These are phyloP conservation scores for Pachyrhizus erosus DNA, from an alignment of 306 rosid genomes.

Conservation along the genomic window DNA sequence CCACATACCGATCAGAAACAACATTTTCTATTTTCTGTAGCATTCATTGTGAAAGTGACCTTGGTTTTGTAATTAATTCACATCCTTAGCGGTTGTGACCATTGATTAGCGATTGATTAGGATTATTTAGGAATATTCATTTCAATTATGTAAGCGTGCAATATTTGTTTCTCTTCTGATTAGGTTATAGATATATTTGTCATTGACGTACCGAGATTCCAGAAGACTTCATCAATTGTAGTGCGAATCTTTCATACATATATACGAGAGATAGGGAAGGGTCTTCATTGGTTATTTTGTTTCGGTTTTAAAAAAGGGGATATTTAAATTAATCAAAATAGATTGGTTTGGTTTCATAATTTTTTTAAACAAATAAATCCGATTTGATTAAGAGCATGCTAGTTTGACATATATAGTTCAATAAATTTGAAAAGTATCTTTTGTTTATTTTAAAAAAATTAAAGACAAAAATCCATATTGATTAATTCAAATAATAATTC, in stretches of 20 bases:
- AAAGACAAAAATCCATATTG: neutral
- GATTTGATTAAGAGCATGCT: neutral
- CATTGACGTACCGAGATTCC: neutral
- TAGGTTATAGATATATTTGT: neutral
- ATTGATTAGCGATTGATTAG: neutral
- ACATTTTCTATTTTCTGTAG: neutral
- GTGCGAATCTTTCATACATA: neutral
- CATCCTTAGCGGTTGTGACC: neutral
- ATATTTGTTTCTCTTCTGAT: neutral
- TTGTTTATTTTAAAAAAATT: too few relatives aligned
- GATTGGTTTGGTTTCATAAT: neutral
- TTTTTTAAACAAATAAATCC: neutral
- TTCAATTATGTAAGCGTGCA: neutral
- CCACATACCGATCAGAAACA: neutral
- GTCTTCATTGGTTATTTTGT: neutral
- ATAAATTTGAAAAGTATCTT: too few relatives aligned
- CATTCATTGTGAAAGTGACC: slow-evolving; percentile 43
- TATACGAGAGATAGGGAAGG: neutral
- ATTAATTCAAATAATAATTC: too few relatives aligned
- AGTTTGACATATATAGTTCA: too few relatives aligned
- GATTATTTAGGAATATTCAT: neutral
- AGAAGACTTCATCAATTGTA: neutral
- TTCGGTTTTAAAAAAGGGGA: neutral
- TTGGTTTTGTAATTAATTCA: neutral
- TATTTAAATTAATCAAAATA: neutral